Base-by-base conservation (phyloP, 2,329 filamentous ascomycete species). In the Didymella segeticola region DNA sequence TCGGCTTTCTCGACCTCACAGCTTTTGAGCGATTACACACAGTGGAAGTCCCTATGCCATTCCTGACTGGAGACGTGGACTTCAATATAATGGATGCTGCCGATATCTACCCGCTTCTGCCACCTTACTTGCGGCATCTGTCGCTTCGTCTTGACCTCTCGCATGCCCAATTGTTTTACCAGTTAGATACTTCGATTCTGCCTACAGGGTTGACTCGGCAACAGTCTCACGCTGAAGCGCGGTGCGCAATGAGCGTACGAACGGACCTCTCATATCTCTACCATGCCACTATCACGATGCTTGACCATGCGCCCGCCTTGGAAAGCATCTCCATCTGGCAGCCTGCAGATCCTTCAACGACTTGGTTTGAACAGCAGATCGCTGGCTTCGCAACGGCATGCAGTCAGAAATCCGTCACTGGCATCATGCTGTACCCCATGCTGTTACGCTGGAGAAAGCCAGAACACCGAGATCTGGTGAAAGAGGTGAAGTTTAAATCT, bases 211-310 rank as follows among this genome's bases (percentile, higher is more conserved):
- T 64, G 4, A 61, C 63, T 2, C 61, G 60, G 29, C 41, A 56
- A 15, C 57, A 66, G 12, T 58, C 63, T 4, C 46, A 57, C 46
- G 51, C 49, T 2, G 58, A 68, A 26, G 59, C 55, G 8, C 52
- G 56, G 10, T 53, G 49, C 19, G 10, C 43, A 0, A 55, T 56
- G 37, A 59, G 55, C 5, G 68, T 66, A 12, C 57, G 64, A 15
- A 71, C 69, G 66, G 67, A 71, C 34, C 41, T 66, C 4, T 63
- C 63, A 2, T 67, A 64, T 30, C 60, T 63, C 26, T 68, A 63
- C 19, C 58, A 66, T 27, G 55, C 62, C 5, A 58, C 56, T 3
- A 55, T 67, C 12, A 37, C 46, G 1, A 25, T 70, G 22, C 53
- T 70, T 10, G 63, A 66, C 11, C 54, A 59, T 17, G 38, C 61